Conservation (phyloP, 768 basidiomycete genomes). For the Macrolepiota albuminosa region DNA sequence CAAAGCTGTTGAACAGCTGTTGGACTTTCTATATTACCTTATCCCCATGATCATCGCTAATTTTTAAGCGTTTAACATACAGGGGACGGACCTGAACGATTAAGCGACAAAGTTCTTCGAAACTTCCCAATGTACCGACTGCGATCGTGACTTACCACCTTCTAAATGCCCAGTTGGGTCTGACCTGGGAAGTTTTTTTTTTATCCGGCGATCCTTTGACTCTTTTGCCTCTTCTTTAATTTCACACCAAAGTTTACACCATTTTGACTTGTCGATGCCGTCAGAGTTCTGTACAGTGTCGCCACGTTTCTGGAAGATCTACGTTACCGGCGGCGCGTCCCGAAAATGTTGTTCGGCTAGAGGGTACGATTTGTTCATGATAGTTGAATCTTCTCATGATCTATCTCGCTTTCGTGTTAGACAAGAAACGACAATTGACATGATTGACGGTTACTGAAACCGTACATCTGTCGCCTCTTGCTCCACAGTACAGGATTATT, state of each 20-base stretch:
- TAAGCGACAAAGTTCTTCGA: conserved; percentile 12
- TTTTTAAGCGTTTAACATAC: conserved; percentile 11
- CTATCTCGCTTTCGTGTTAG: not conserved
- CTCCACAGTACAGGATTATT: not conserved
- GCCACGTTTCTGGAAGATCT: not conserved
- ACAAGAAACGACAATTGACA: not conserved
- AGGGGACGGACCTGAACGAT: conserved; percentile 8
- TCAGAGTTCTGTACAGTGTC: not conserved
- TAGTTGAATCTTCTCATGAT: not conserved
- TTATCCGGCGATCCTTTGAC: not conserved
- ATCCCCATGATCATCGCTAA: conserved; percentile 2
- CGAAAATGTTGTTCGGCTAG: not conserved
- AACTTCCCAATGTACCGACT: not conserved
- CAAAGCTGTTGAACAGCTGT: too few relatives aligned
- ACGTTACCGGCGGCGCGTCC: not conserved
- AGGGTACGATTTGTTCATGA: not conserved
- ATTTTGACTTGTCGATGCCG: not conserved
- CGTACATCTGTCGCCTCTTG: not conserved
- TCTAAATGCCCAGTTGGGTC: not conserved
- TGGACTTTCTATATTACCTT: not conserved
- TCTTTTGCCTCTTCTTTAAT: not conserved
- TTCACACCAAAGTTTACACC: not conserved
- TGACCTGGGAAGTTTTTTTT: not conserved
- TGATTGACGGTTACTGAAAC: not conserved
- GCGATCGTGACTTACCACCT: not conserved